Evolutionary conservation across 345 rosid genomes (phyloP), one percentile per base, ranked within the genome.

Genomic region (Moringa oleifera): DNA sequence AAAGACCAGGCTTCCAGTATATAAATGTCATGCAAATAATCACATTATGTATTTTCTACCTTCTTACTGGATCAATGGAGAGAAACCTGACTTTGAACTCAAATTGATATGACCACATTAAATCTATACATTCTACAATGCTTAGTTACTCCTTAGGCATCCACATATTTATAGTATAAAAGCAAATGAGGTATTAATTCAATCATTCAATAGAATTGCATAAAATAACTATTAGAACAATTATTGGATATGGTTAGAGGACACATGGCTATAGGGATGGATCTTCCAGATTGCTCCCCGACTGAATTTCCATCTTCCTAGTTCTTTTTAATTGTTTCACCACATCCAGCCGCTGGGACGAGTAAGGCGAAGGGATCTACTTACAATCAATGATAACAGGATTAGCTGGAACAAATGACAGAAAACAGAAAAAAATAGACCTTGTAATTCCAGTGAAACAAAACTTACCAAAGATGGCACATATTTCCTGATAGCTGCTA

Each of bases 361-460:
- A 75, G 70, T 73, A 86, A 12, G 85, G 89, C 49, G 93, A 86
- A 37, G 93, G 93, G 61, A 86, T 84, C 93, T 86, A 58, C 63
- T 57, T 25, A 41, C 47, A 41, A 41, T 41, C 6, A 41, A 41
- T 9, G 47, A 41, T 7, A 41, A 11, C 12, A 41, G 12, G 47
- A 41, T 41, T 41, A 41, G 1, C 13, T 7, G 6, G n/a, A 41
- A 51, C 20, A 46, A 41, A 6, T 23, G 20, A 65, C 18, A 2
- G 55, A 64, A 52, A n/a, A 23, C 10, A 55, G 31, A 36, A 70
- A 75, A 25, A 76, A 59, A 25, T 25, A 64, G 37, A 49, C 22
- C 18, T 12, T 28, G 57, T 15, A 20, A 7, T 1, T n/a, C 11
- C 21, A 4, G 1, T 19, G 20, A 22, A 20, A 28, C 23, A 49